phyloP scores from a whole-genome alignment of 75 land plant genomes.

The Larix kaempferi region DNA sequence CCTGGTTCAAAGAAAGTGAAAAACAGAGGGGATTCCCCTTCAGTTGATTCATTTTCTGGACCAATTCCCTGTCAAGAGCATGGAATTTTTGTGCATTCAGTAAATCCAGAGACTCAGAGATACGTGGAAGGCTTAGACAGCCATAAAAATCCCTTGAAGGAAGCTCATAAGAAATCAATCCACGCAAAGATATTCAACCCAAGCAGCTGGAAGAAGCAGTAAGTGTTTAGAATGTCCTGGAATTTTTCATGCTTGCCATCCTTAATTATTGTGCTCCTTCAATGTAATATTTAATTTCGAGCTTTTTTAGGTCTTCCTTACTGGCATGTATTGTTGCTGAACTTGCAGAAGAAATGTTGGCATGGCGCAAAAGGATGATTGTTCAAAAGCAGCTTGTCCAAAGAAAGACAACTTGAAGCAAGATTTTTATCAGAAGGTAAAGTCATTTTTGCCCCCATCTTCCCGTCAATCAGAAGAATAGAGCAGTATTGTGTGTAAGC shows the following conservation, averaged over 20 bases:
- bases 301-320: background rate
- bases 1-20: background rate
- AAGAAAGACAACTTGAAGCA: background rate
- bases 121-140: background rate
- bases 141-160: background rate
- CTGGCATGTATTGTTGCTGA: background rate
- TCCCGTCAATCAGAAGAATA: background rate
- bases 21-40: background rate
- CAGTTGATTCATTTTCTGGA: background rate
- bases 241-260: too few species aligned
- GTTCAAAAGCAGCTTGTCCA: background rate
- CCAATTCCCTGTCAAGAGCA: background rate
- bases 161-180: background rate
- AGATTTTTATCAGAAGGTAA: conserved; percentile 6
- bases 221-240: background rate
- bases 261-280: background rate
- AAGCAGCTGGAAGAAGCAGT: conserved; percentile 5
- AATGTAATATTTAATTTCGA: background rate
- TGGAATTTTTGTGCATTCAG: background rate
- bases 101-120: conserved; percentile 1
- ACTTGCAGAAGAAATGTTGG: conserved; percentile 4
- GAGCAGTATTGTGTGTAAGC: background rate
- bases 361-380: background rate
- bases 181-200: conserved; percentile 3
- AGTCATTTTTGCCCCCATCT: background rate